Base-by-base conservation (phyloP, 169 alveolate species). In the Plasmodium cynomolgi region DNA sequence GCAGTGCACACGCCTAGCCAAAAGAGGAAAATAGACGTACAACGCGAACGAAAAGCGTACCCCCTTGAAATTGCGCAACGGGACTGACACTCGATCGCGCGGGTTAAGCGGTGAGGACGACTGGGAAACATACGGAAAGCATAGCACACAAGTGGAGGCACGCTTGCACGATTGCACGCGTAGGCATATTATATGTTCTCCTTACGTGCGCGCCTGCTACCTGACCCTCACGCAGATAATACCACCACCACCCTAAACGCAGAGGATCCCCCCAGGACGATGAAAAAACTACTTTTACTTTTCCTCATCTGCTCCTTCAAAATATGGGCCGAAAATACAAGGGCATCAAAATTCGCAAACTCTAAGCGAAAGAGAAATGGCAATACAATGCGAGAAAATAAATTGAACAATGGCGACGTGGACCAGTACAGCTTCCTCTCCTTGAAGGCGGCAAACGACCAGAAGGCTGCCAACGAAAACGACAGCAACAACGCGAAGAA, bases 241-340 rank as follows among this genome's bases (percentile, higher is more conserved):
- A 17, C 33, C 26, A n/a, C 2, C 75, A 17, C 34, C 34, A 44
- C 33, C 33, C 15, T 62, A 62, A n/a, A 62, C 37, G 33, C 15
- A 62, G 15, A 62, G n/a, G 13, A 11, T n/a, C 58, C 72, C 33
- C 37, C 17, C 37, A 62, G 23, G 73, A 83, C 23, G 81, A 85
- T 85, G 93, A 85, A 75, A 26, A 54, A 44, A 74, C 39, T 85
- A 4, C 44, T 85, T 20, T 33, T 85, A 13, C 68, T 85, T 47
- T 85, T 85, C 41, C 23, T 75, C 23, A 74, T 85, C 62, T 85
- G 56, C 62, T n/a, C 81, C 34, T 75, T 85, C 71, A 75, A 75
- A 75, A 85, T 85, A 54, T 85, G 93, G 84, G 62, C 72, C 2
- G 85, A 85, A 34, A 75, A 75, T 15, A 84, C 62, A 23, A 39